A percentile compares a stretch with the other conserved stretches of the same genome.
These are phyloP conservation scores for Acer campestre DNA, from an alignment of 345 rosid genomes.

Conservation along the genomic window DNA sequence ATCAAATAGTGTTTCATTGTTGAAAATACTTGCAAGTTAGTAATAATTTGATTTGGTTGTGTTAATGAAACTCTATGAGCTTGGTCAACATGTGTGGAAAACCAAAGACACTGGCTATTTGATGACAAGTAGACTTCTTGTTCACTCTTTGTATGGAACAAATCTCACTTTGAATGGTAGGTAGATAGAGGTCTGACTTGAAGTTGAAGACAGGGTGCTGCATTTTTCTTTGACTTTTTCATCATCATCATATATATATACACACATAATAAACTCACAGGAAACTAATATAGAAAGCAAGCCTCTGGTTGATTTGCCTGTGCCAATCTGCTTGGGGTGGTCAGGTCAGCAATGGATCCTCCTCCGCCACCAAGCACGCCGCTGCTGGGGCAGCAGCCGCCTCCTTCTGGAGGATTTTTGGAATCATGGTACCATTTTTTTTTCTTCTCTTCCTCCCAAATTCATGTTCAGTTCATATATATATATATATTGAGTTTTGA, in stretches of 20 bases:
- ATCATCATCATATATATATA: neutral
- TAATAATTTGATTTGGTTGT: slow-evolving; percentile 9
- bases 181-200: slow-evolving; percentile 18
- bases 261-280: neutral
- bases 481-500: neutral
- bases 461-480: neutral
- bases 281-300: neutral
- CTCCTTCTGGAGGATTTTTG: slow-evolving; percentile 23
- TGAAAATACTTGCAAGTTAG: neutral
- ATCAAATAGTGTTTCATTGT: neutral
- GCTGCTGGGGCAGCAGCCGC: slow-evolving; percentile 37
- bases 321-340: neutral
- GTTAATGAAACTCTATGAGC: neutral
- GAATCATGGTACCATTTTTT: slow-evolving; percentile 36
- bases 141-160: neutral
- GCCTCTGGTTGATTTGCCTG: neutral
- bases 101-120: neutral
- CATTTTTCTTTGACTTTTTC: neutral
- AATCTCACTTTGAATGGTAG: slow-evolving; percentile 39
- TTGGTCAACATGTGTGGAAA: neutral
- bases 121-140: too few species aligned
- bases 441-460: neutral
- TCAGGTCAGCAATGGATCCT: slow-evolving; percentile 37
- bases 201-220: slow-evolving; percentile 21
- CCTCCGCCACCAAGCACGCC: slow-evolving; percentile 44